Percentiles rank a stretch among this genome's conserved stretches.
phyloP scores from a whole-genome alignment of 1,284 basidiomycete species.

The Ustilago tritici region DNA sequence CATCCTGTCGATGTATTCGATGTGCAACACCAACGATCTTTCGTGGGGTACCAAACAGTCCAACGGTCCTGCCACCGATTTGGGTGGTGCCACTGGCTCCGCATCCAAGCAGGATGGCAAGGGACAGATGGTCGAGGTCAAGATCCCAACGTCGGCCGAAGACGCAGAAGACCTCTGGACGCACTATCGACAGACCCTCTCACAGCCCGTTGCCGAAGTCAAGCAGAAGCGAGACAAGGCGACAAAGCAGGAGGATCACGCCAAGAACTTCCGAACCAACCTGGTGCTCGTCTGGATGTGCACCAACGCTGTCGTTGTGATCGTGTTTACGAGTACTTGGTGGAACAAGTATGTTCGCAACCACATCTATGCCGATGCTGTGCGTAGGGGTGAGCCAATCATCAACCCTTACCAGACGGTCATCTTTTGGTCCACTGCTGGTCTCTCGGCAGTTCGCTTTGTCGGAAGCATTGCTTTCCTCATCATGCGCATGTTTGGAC shows the following conservation, averaged over 20 bases:
- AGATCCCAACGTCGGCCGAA: slow-evolving; percentile 60
- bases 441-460: slow-evolving; percentile 50
- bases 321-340: slow-evolving; percentile 57
- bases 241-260: slow-evolving; percentile 64
- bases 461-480: slow-evolving; percentile 51
- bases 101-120: slow-evolving; percentile 50
- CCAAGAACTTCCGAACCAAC: slow-evolving; percentile 84
- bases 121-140: slow-evolving; percentile 61
- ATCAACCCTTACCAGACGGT: slow-evolving; percentile 51
- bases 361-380: slow-evolving; percentile 31
- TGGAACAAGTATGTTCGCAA: slow-evolving; percentile 45
- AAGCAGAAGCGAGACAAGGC: slow-evolving; percentile 56
- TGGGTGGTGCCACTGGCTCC: slow-evolving; percentile 56
- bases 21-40: slow-evolving; percentile 66
- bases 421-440: slow-evolving; percentile 53
- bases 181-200: slow-evolving; percentile 65
- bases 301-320: slow-evolving; percentile 61
- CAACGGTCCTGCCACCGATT: slow-evolving; percentile 57
- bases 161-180: slow-evolving; percentile 66
- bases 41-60: slow-evolving; percentile 69
- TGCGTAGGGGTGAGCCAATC: slow-evolving; percentile 28
- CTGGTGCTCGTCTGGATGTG: slow-evolving; percentile 83
- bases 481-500: slow-evolving; percentile 52
- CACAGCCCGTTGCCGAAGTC: slow-evolving; percentile 41
- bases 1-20: slow-evolving; percentile 66